Percentiles rank a stretch among this genome's conserved stretches.
Conservation (phyloP, 1,284 basidiomycete genomes). For the Malassezia equina region DNA sequence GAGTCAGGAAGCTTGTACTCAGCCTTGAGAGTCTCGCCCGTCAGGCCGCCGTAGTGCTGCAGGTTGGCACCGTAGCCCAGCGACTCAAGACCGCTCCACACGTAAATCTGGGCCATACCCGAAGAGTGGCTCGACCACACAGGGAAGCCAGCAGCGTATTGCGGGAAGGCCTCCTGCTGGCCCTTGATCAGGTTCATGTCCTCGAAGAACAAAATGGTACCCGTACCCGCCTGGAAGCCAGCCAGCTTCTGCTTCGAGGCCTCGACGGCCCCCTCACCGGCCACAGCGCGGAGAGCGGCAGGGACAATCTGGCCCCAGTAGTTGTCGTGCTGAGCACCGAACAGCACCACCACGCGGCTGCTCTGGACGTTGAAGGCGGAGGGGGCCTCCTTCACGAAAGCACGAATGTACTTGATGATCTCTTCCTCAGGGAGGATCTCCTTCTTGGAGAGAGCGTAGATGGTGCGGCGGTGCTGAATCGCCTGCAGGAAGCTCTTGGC, state of each 20-base stretch:
- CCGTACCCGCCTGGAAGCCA: conserved; percentile 49
- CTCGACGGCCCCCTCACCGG: conserved; percentile 22
- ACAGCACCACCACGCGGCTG: conserved; percentile 49
- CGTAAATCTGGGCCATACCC: conserved; percentile 49
- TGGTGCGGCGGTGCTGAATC: conserved; percentile 47
- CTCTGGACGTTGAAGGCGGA: conserved; percentile 51
- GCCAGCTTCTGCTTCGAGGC: conserved; percentile 33
- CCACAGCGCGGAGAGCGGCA: conserved; percentile 30
- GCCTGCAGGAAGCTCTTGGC: conserved; percentile 21
- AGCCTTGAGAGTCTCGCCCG: conserved; percentile 30
- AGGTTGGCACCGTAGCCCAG: conserved; percentile 52
- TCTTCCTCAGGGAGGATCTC: conserved; percentile 47
- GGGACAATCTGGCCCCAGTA: conserved; percentile 49
- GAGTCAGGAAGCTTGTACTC: conserved; percentile 46
- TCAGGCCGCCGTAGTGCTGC: conserved; percentile 45
- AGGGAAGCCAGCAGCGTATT: conserved; percentile 49
- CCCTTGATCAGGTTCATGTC: conserved; percentile 22
- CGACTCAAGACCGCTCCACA: conserved; percentile 51
- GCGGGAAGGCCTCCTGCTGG: conserved; percentile 48
- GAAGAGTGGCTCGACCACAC: conserved; percentile 24
- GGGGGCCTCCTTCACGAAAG: conserved; percentile 50
- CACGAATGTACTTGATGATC: conserved; percentile 49
- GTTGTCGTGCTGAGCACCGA: conserved; percentile 49
- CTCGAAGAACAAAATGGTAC: conserved; percentile 51
- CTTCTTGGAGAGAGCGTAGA: conserved; percentile 50